These are phyloP conservation scores for Mycosarcoma maydis DNA, from an alignment of 1,284 basidiomycete species.

Conservation along the genomic window DNA sequence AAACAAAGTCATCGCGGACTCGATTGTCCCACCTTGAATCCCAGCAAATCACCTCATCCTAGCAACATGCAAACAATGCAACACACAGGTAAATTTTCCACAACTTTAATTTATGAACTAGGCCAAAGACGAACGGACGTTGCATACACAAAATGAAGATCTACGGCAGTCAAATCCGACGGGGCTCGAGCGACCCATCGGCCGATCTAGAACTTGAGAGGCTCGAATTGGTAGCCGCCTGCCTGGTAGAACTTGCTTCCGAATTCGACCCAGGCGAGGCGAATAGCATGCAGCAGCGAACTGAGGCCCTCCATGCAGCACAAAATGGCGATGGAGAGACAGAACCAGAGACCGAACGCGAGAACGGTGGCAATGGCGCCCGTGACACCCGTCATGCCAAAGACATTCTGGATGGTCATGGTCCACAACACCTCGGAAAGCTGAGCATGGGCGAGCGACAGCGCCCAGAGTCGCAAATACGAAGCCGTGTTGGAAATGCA, in stretches of 20 bases:
- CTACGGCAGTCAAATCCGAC: background rate
- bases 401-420: slow-evolving; percentile 66
- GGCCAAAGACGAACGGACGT: no score
- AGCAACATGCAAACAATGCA: no score
- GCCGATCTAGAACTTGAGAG: slow-evolving; percentile 48
- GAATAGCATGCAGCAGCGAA: slow-evolving; percentile 88
- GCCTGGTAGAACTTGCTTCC: slow-evolving; percentile 97
- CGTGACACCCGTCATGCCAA: slow-evolving; percentile 69
- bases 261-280: slow-evolving; percentile 97
- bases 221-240: slow-evolving; percentile 74
- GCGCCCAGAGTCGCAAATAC: slow-evolving; percentile 97
- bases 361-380: slow-evolving; percentile 74
- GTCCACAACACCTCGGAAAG: slow-evolving; percentile 82
- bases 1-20: no score
- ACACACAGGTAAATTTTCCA: no score
- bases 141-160: no score
- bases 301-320: slow-evolving; percentile 89
- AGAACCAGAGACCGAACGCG: slow-evolving; percentile 83
- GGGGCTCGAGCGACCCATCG: background rate
- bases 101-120: background rate
- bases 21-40: no score
- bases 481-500: slow-evolving; percentile 99
- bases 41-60: no score
- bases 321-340: slow-evolving; percentile 74
- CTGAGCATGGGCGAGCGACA: slow-evolving; percentile 97